phyloP scores from a whole-genome alignment of 495 filamentous ascomycete genomes.

The Venustampulla echinocandica region DNA sequence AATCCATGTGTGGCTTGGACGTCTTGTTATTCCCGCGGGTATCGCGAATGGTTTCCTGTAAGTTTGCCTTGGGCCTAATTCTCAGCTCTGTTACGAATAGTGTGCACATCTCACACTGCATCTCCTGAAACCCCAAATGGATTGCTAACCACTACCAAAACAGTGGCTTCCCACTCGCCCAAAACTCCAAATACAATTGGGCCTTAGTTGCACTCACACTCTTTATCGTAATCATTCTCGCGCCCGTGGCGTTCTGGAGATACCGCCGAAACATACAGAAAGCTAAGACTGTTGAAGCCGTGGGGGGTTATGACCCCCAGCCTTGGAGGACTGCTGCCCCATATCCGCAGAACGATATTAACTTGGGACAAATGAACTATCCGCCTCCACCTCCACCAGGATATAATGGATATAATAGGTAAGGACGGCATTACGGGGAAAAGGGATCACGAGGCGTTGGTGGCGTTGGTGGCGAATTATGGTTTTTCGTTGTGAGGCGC shows the following conservation, averaged over 20 bases:
- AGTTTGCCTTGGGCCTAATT: constrained; percentile 6
- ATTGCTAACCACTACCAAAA: background rate
- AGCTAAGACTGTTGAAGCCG: constrained; percentile 1
- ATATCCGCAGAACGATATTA: background rate
- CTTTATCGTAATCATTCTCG: constrained; percentile 22
- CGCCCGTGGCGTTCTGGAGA: constrained; percentile 11
- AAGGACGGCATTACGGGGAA: too few species aligned
- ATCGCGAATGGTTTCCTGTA: constrained; percentile 42
- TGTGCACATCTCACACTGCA: background rate
- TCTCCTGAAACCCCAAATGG: background rate
- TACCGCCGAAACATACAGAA: constrained; percentile 3
- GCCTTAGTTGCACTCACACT: constrained; percentile 27
- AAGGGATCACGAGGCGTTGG: too few species aligned
- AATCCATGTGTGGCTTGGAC: constrained; percentile 44
- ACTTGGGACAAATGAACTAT: constrained; percentile 5
- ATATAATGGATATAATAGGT: background rate
- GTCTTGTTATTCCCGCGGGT: constrained; percentile 39
- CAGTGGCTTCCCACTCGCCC: constrained; percentile 34
- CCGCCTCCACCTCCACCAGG: background rate
- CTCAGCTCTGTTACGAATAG: too few species aligned
- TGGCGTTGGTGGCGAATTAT: too few species aligned
- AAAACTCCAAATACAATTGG: constrained; percentile 27
- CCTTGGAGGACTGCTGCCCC: constrained; percentile 5
- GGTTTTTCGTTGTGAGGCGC: too few species aligned
- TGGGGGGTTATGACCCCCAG: constrained; percentile 2